phyloP scores from a whole-genome alignment of 768 basidiomycete species.

The Lenzites betulinus region DNA sequence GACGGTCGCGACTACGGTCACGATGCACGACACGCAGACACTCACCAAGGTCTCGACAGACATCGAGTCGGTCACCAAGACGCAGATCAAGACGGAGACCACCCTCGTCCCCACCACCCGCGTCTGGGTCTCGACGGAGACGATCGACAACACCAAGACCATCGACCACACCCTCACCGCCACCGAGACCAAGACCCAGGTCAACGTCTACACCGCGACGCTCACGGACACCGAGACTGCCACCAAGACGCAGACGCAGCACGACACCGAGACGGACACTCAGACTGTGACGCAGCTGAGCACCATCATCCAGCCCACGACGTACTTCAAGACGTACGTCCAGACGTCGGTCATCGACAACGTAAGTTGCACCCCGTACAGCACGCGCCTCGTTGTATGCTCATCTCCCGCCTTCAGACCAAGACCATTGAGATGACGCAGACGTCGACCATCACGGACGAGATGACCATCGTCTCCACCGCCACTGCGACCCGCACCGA shows the following conservation, averaged over 20 bases:
- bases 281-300: slow-evolving; percentile 55
- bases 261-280: slow-evolving; percentile 31
- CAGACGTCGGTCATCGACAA: slow-evolving; percentile 61
- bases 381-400: no score
- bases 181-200: slow-evolving; percentile 59
- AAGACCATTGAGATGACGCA: slow-evolving; percentile 52
- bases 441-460: slow-evolving; percentile 40
- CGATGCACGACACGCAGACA: slow-evolving; percentile 43
- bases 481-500: slow-evolving; percentile 57
- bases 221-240: slow-evolving; percentile 36
- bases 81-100: slow-evolving; percentile 35
- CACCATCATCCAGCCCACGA: slow-evolving; percentile 59
- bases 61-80: slow-evolving; percentile 35
- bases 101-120: slow-evolving; percentile 63
- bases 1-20: slow-evolving; percentile 44
- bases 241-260: slow-evolving; percentile 1
- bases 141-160: slow-evolving; percentile 53
- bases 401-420: slow-evolving; percentile 40
- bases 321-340: slow-evolving; percentile 54
- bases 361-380: no score
- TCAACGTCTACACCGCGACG: slow-evolving; percentile 53
- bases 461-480: slow-evolving; percentile 41
- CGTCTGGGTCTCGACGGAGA: slow-evolving; percentile 67
- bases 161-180: slow-evolving; percentile 62
- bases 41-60: slow-evolving; percentile 34